phyloP scores from a whole-genome alignment of 805 yeast species.

The Candida ascalaphidarum region DNA sequence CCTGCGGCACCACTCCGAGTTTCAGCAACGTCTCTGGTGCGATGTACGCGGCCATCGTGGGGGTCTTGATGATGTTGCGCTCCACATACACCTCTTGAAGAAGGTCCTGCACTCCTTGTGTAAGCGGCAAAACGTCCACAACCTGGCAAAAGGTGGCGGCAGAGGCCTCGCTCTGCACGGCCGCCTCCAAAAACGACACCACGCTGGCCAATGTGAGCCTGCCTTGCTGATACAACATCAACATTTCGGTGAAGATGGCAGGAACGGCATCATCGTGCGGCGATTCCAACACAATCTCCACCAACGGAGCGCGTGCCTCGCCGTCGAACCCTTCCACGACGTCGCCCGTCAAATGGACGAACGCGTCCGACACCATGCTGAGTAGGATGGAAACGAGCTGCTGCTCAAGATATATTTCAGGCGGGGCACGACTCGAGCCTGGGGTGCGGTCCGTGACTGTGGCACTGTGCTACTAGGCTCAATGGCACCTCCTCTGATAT shows the following conservation, averaged over 20 bases:
- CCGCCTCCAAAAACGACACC: constrained; percentile 14
- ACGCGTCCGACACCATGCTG: no score
- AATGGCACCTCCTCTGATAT: no score
- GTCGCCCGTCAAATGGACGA: no score
- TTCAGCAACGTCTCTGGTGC: constrained; percentile 18
- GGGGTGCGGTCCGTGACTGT: no score
- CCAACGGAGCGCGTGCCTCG: no score
- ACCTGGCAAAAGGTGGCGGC: constrained; percentile 31
- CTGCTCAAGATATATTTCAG: no score
- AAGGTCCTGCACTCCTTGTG: constrained; percentile 12
- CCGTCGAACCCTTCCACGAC: no score
- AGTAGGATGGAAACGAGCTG: no score
- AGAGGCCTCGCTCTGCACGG: constrained; percentile 20
- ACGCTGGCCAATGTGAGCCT: constrained; percentile 7
- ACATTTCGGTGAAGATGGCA: constrained; percentile 23
- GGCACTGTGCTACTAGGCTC: no score
- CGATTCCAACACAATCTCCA: no score
- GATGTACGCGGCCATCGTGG: constrained; percentile 22
- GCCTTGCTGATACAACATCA: constrained; percentile 17
- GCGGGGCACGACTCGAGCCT: no score
- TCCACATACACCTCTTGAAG: constrained; percentile 13
- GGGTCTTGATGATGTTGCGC: constrained; percentile 18
- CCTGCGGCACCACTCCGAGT: constrained; percentile 21
- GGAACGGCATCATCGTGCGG: constrained; percentile 12
- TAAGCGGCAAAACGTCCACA: constrained; percentile 26